Evolutionary conservation across 2,329 filamentous ascomycete genomes (phyloP).

Genomic region (Phoma sp.): DNA sequence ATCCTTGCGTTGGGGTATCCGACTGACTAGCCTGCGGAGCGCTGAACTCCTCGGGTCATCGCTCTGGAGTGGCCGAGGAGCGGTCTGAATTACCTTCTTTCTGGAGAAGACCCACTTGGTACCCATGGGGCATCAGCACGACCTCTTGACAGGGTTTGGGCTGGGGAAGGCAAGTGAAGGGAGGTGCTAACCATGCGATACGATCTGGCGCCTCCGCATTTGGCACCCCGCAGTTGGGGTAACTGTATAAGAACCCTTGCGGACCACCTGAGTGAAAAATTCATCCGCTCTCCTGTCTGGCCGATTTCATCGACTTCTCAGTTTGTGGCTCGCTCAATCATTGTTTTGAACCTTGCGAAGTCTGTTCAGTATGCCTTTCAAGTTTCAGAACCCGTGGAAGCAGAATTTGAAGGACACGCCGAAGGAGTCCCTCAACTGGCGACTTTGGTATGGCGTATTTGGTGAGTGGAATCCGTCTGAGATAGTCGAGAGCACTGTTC

Average conservation of each 20-base stretch:
- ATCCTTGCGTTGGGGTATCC: conserved; percentile 1
- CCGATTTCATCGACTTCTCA: conserved; percentile 17
- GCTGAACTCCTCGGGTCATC: neutral
- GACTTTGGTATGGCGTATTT: conserved; percentile 76
- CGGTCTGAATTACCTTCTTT: neutral
- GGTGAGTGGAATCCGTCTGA: conserved; percentile 26
- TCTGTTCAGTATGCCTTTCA: conserved; percentile 35
- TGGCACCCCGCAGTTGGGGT: conserved; percentile 8
- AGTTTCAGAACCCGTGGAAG: conserved; percentile 41
- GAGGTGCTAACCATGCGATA: neutral
- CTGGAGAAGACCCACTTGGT: conserved; percentile 13
- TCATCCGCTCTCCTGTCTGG: conserved; percentile 15
- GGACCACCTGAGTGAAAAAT: neutral
- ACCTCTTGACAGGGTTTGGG: neutral
- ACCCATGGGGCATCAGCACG: neutral
- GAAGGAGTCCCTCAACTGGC: conserved; percentile 75
- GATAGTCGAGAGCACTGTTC: neutral
- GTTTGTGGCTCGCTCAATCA: conserved; percentile 10
- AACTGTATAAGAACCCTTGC: conserved; percentile 12
- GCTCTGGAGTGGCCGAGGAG: conserved; percentile 1
- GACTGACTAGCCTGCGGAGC: conserved; percentile 4
- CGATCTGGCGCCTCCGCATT: conserved; percentile 11
- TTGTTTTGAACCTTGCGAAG: neutral
- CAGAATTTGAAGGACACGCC: conserved; percentile 67
- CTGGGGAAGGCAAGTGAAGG: conserved; percentile 3